phyloP scores from a whole-genome alignment of 805 yeast genomes.

The Jamesozyma hellenica region DNA sequence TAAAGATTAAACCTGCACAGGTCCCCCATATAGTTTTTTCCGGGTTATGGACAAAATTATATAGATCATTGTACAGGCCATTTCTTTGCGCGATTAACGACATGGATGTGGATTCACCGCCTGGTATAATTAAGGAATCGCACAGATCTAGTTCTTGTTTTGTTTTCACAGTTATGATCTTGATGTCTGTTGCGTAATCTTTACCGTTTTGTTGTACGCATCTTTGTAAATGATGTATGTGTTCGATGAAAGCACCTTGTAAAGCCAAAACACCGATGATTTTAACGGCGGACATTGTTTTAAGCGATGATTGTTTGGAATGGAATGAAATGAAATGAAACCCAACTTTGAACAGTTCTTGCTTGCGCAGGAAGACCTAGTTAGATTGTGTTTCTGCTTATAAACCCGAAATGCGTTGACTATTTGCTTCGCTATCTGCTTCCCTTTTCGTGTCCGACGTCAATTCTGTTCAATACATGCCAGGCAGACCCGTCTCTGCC shows the following conservation, averaged over 20 bases:
- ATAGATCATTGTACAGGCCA: conserved; percentile 45
- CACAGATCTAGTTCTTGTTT: conserved; percentile 40
- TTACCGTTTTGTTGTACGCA: conserved; percentile 26
- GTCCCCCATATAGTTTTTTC: conserved; percentile 71
- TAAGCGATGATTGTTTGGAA: no score
- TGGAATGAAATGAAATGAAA: no score
- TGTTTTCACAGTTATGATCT: conserved; percentile 42
- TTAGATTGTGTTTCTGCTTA: no score
- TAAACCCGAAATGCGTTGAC: no score
- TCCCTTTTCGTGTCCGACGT: no score
- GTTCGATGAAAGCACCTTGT: conserved; percentile 74
- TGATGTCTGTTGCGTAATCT: conserved; percentile 15
- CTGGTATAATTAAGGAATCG: conserved; percentile 57
- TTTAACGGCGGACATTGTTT: not conserved
- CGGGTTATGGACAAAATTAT: conserved; percentile 37
- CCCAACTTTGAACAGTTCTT: no score
- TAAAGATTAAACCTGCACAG: conserved; percentile 70
- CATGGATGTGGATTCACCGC: conserved; percentile 62
- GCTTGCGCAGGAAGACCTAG: no score
- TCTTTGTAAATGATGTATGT: conserved; percentile 39
- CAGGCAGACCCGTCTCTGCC: no score
- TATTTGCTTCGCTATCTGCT: no score
- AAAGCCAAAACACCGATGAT: conserved; percentile 61
- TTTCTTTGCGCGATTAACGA: conserved; percentile 62
- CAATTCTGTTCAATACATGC: no score